Base-by-base conservation (phyloP, 1,284 basidiomycete species). In the Pulchroboletus neoregius region DNA sequence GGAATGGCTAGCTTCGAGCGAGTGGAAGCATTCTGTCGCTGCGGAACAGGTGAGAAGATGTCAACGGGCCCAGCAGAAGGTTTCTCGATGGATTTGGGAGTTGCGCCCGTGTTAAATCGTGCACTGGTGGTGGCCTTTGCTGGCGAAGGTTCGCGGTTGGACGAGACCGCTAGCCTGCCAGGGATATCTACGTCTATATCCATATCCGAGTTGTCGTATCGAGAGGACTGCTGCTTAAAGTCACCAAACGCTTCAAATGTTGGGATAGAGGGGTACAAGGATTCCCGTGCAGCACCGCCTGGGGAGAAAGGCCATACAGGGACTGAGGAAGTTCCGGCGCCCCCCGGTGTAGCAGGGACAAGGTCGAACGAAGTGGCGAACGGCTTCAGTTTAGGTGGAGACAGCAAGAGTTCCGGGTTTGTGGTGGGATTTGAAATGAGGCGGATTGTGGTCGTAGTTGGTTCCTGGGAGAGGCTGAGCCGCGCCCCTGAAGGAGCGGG, bases 281-380 rank as follows among this genome's bases (percentile, higher is more conserved):
- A 68, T 39, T 62, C 53, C 24, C 51, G 52, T 27, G 61, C 53
- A 28, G 51, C 57, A 39, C 59, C 53, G 7, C 53, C 32, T 0
- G 74, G 73, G 1, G 74, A 70, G 18, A 70, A 60, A 1, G 76
- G 75, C 75, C 78, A 79, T 49, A 73, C 63, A 39, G 63, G 48
- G 5, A 51, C 55, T 5, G 53, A 28, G 8, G 48, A 7, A 27
- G 55, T 35, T 34, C 58, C 68, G n/a, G 57, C 58, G 9, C 66
- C 61, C 2, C 62, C 64, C 1, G 84, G 82, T 22, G 78, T 81
- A 20, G 71, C 77, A 53, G 82, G 71, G 15, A 77, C 71, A 23
- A 87, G 67, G 53, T 87, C 84, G 55, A 87, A 87, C 8, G 71
- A 71, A 1, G 84, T 84, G 37, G 73, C 66, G 58, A 82, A 79